Conservation (phyloP, 805 yeast species). For the Starmera quercuum region DNA sequence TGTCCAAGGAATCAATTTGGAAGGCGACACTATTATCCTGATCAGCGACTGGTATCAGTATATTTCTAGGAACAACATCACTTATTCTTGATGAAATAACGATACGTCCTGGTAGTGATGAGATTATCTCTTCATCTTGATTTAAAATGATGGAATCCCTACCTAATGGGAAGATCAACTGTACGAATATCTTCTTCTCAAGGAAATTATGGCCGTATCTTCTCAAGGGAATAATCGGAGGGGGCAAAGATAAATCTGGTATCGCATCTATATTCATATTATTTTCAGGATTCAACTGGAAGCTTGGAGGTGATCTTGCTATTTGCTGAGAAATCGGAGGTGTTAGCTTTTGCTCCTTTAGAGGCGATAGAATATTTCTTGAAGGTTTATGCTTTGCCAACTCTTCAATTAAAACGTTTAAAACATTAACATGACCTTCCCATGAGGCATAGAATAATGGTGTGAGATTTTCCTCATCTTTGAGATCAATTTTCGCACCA, state of each 20-base stretch:
- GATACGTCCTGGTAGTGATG: constrained; percentile 67
- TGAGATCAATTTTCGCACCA: constrained; percentile 61
- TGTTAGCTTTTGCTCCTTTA: constrained; percentile 7
- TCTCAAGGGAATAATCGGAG: constrained; percentile 90
- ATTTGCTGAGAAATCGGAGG: constrained; percentile 2
- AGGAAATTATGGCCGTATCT: constrained; percentile 94
- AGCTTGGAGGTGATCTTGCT: constrained; percentile 12
- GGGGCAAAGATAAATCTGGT: constrained; percentile 89
- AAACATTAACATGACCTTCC: constrained; percentile 85
- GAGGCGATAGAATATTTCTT: constrained; percentile 15
- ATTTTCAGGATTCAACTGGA: constrained; percentile 19
- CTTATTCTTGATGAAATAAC: constrained; percentile 70
- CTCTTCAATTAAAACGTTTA: constrained; percentile 53
- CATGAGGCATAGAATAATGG: constrained; percentile 88
- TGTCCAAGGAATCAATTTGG: constrained; percentile 72
- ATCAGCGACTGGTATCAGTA: constrained; percentile 59
- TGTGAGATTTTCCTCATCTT: constrained; percentile 73
- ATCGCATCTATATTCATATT: constrained; percentile 53
- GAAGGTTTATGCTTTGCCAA: constrained; percentile 9
- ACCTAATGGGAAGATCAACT: constrained; percentile 54
- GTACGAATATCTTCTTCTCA: constrained; percentile 82
- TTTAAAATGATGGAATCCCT: constrained; percentile 36
- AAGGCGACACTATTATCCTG: constrained; percentile 65
- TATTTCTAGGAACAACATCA: constrained; percentile 83
- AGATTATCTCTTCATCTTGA: constrained; percentile 32